Conservation (phyloP, 495 filamentous ascomycete species). For the Xylaria longipes region DNA sequence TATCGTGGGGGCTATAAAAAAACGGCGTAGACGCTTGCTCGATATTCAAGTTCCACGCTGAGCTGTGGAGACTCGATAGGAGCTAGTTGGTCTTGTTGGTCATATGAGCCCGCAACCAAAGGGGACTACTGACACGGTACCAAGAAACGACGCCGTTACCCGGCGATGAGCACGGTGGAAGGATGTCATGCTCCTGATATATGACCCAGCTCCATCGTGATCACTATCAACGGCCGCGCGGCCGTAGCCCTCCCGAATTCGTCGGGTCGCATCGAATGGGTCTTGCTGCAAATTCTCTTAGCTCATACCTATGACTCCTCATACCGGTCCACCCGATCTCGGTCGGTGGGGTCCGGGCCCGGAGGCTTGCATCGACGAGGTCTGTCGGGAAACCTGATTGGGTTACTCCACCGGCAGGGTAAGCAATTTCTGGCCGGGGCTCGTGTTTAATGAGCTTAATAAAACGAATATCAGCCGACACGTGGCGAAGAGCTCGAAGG, state of each 20-base stretch:
- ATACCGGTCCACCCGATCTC: slow-evolving; percentile 19
- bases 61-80: slow-evolving; percentile 13
- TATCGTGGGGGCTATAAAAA: not conserved
- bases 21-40: slow-evolving; percentile 12
- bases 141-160: not conserved
- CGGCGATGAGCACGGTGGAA: not conserved
- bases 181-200: not conserved
- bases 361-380: slow-evolving; percentile 12
- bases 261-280: not conserved
- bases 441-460: not conserved
- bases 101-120: slow-evolving; percentile 4
- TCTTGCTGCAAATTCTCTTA: slow-evolving; percentile 10
- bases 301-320: slow-evolving; percentile 12
- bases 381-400: slow-evolving; percentile 13
- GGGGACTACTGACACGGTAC: not conserved
- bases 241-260: slow-evolving; percentile 7
- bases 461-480: not conserved
- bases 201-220: not conserved
- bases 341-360: slow-evolving; percentile 25
- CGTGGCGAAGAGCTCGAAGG: not conserved
- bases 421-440: not conserved
- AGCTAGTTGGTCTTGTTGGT: slow-evolving; percentile 14
- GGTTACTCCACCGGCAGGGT: slow-evolving; percentile 1
- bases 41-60: not conserved
- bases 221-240: not conserved